Conservation (phyloP, 208 protist genomes). For the Phytomonas serpens region DNA sequence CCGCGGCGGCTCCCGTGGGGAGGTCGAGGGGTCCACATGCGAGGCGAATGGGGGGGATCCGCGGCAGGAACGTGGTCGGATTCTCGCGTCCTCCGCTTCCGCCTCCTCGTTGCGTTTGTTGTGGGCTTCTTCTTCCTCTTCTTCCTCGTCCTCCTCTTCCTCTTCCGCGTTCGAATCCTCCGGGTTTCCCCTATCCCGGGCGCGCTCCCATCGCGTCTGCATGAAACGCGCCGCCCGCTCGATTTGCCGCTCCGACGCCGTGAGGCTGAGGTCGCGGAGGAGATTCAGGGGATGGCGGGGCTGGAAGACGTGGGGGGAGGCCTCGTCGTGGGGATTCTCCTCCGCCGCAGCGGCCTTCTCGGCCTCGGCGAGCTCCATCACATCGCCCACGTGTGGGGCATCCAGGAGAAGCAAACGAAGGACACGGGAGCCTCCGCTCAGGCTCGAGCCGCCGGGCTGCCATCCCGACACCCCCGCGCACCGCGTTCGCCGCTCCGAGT, state of each 20-base stretch:
- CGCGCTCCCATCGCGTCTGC: neutral
- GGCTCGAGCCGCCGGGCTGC: neutral
- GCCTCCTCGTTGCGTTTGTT: constrained; percentile 5
- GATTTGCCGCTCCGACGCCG: constrained; percentile 10
- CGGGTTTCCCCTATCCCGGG: too few relatives aligned
- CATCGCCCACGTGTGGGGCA: constrained; percentile 46
- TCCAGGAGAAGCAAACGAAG: constrained; percentile 69
- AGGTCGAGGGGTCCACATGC: neutral
- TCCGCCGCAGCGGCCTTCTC: neutral
- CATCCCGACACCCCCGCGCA: constrained; percentile 11
- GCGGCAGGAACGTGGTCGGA: constrained; percentile 6
- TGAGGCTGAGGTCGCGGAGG: neutral
- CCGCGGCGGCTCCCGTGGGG: neutral
- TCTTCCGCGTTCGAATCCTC: too few relatives aligned
- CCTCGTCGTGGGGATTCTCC: neutral
- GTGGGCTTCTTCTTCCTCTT: constrained; percentile 6
- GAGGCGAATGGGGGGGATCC: constrained; percentile 9
- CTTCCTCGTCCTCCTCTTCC: constrained; percentile 12
- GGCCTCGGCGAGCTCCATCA: constrained; percentile 12
- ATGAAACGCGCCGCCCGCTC: constrained; percentile 2
- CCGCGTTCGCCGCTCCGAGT: constrained; percentile 28
- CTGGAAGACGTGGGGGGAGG: neutral
- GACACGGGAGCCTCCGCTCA: constrained; percentile 23
- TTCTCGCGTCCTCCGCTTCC: neutral
- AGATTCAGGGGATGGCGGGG: neutral